These are phyloP conservation scores for Debaryomyces hansenii DNA, from an alignment of 805 yeast species.

Conservation along the genomic window DNA sequence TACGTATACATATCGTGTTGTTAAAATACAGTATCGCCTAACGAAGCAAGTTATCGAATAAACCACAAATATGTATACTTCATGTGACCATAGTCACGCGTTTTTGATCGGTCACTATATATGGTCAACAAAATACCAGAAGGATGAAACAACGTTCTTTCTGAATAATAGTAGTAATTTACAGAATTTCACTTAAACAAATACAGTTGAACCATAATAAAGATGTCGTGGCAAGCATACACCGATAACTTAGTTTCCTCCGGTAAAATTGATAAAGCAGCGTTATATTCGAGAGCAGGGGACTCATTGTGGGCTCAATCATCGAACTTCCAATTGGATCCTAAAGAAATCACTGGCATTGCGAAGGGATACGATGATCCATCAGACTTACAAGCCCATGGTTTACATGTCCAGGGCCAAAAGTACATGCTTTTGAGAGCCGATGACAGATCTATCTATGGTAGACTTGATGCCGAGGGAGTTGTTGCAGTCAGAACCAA, in stretches of 20 bases:
- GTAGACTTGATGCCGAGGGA: slow-evolving; percentile 87
- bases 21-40: too few species aligned
- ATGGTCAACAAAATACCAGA: background rate
- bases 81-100: too few species aligned
- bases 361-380: slow-evolving; percentile 83
- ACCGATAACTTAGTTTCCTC: slow-evolving; percentile 90
- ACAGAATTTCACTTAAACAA: too few species aligned
- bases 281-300: slow-evolving; percentile 91
- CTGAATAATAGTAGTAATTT: background rate
- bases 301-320: slow-evolving; percentile 93
- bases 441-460: slow-evolving; percentile 91
- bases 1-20: too few species aligned
- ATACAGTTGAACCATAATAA: slow-evolving; percentile 1
- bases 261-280: slow-evolving; percentile 88
- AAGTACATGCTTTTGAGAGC: slow-evolving; percentile 88
- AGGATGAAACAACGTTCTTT: background rate
- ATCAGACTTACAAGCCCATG: slow-evolving; percentile 74
- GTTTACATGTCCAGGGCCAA: slow-evolving; percentile 80
- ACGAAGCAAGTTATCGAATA: too few species aligned
- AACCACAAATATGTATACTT: too few species aligned
- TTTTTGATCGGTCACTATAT: too few species aligned
- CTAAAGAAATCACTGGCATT: slow-evolving; percentile 69
- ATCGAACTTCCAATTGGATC: slow-evolving; percentile 60
- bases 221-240: slow-evolving; percentile 67
- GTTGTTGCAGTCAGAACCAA: slow-evolving; percentile 88